Percentiles rank a stretch among this genome's conserved stretches.
These are phyloP conservation scores for Linderniella brevidens DNA, from an alignment of 257 asterid genomes.

Conservation along the genomic window DNA sequence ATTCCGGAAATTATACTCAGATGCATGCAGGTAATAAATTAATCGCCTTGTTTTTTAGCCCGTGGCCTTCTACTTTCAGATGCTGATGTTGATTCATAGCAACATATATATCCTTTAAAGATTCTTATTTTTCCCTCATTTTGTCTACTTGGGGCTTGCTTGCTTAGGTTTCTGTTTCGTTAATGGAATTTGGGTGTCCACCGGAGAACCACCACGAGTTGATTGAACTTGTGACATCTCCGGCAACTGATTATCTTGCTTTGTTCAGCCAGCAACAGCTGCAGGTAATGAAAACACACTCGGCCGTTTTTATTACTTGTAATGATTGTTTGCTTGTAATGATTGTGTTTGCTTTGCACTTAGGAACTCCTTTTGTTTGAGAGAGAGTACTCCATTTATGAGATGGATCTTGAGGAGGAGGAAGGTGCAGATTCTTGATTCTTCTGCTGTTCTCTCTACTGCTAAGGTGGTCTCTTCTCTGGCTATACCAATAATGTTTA, in stretches of 20 bases:
- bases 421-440: slow-evolving; percentile 25
- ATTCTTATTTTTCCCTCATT: background rate
- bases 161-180: slow-evolving; percentile 63
- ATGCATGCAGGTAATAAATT: slow-evolving; percentile 65
- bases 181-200: slow-evolving; percentile 52
- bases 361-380: slow-evolving; percentile 79
- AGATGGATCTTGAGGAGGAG: slow-evolving; percentile 40
- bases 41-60: too few species aligned
- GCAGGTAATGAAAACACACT: slow-evolving; percentile 37
- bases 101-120: background rate
- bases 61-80: too few species aligned
- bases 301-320: background rate
- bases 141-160: slow-evolving; percentile 7
- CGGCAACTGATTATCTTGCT: slow-evolving; percentile 57
- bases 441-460: too few species aligned
- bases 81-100: too few species aligned
- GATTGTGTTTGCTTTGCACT: slow-evolving; percentile 5
- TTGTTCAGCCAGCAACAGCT: slow-evolving; percentile 88
- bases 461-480: too few species aligned
- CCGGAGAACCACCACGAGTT: slow-evolving; percentile 55
- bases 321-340: background rate
- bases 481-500: too few species aligned
- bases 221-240: slow-evolving; percentile 56
- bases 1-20: slow-evolving; percentile 85
- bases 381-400: slow-evolving; percentile 56